These are phyloP conservation scores for Metschnikowia anglica DNA, from an alignment of 805 yeast genomes.

Conservation along the genomic window DNA sequence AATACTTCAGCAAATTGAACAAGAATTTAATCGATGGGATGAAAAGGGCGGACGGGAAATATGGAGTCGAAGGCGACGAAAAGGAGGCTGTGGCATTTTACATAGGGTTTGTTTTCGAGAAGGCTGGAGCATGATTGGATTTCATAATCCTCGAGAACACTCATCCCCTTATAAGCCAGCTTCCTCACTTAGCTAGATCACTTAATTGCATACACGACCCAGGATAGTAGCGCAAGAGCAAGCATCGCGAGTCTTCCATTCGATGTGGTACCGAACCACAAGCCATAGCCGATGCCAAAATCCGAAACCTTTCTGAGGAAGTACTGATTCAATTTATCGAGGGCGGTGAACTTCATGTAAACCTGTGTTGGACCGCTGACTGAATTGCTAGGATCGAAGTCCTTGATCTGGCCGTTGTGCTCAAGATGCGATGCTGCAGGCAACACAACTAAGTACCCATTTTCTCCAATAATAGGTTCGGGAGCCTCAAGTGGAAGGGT, in stretches of 20 bases:
- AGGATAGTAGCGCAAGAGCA: conserved; percentile 16
- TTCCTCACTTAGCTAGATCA: not conserved
- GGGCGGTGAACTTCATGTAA: conserved; percentile 35
- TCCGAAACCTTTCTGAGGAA: conserved; percentile 31
- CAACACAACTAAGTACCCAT: conserved; percentile 18
- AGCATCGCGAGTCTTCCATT: conserved; percentile 32
- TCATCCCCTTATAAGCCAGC: too few relatives aligned
- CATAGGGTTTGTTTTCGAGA: conserved; percentile 79
- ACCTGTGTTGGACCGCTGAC: conserved; percentile 43
- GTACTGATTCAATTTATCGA: conserved; percentile 29
- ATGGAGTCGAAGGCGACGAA: conserved; percentile 87
- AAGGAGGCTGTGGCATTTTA: conserved; percentile 89
- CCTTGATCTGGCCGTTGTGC: conserved; percentile 7
- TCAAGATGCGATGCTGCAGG: conserved; percentile 13
- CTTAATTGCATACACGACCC: conserved; percentile 10
- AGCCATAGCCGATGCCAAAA: conserved; percentile 30
- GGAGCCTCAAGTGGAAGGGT: conserved; percentile 48
- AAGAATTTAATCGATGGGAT: conserved; percentile 68
- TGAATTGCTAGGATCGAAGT: conserved; percentile 13
- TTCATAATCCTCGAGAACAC: too few relatives aligned
- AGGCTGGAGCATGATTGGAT: conserved; percentile 25
- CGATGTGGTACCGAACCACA: conserved; percentile 37
- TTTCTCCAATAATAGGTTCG: conserved; percentile 16
- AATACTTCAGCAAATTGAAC: conserved; percentile 55
- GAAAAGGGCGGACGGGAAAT: conserved; percentile 71